These are phyloP conservation scores for Emmonsia crescens DNA, from an alignment of 2,329 filamentous ascomycete species.

Conservation along the genomic window DNA sequence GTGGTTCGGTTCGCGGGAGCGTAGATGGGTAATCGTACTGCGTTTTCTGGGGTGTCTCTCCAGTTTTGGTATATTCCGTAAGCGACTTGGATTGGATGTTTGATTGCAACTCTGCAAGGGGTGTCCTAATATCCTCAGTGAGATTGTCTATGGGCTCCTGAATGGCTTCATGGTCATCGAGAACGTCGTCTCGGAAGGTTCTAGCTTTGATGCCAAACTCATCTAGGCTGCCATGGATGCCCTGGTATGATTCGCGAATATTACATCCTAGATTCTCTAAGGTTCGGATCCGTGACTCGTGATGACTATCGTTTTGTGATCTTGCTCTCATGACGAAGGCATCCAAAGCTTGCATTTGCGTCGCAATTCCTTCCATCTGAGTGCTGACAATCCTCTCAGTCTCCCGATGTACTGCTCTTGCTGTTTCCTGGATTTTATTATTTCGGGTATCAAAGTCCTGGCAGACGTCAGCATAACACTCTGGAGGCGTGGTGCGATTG, in stretches of 20 bases:
- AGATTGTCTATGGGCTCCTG: constrained; percentile 53
- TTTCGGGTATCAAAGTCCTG: constrained; percentile 35
- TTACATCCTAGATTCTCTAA: constrained; percentile 55
- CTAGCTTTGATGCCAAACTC: constrained; percentile 58
- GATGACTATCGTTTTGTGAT: constrained; percentile 67
- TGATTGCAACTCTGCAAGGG: constrained; percentile 59
- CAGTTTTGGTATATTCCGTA: constrained; percentile 73
- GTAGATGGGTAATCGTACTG: constrained; percentile 70
- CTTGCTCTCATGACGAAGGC: constrained; percentile 78
- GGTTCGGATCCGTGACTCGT: constrained; percentile 56
- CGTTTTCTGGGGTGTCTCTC: constrained; percentile 70
- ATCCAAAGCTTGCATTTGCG: constrained; percentile 82
- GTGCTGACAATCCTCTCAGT: constrained; percentile 82
- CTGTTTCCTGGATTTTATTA: constrained; percentile 69
- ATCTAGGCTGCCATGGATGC: constrained; percentile 59
- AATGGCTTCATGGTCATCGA: constrained; percentile 48
- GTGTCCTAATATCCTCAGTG: constrained; percentile 48
- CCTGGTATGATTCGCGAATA: constrained; percentile 62
- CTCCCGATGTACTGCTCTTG: constrained; percentile 79
- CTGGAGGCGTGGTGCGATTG: not conserved
- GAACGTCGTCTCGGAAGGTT: constrained; percentile 58
- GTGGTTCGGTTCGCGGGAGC: constrained; percentile 63
- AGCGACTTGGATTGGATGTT: constrained; percentile 55
- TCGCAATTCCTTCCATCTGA: constrained; percentile 75
- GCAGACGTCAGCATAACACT: constrained; percentile 3